Base-by-base conservation (phyloP, 306 rosid species). In the Abrus precatorius region DNA sequence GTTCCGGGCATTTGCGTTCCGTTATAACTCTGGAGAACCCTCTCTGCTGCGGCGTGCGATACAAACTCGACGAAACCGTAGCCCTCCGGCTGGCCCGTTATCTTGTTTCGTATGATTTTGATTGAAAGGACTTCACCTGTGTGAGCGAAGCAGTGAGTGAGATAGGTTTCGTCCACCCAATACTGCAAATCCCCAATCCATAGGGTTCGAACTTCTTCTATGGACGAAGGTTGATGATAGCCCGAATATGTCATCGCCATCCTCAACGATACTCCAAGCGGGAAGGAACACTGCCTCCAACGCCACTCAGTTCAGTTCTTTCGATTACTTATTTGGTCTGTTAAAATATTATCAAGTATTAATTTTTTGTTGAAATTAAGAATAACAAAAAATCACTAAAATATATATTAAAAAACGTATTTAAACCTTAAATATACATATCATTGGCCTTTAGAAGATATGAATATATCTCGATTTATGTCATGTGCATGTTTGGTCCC, bases 161-260 rank as follows among this genome's bases (percentile, higher is more conserved):
- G 97, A 79, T 94, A 94, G 60, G 75, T 76, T 62, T 94, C 97
- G 83, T 94, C 97, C 74, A 90, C 91, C 98, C 97, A 94, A 53
- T 90, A 94, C 87, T 94, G 97, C 67, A 94, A 86, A 86, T 94
- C 95, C 27, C 98, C 97, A 63, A 94, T 92, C 97, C 97, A 94
- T 0, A 94, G 97, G 32, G 97, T 94, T 85, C 93, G 83, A 6
- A 94, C 95, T 88, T 94, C 97, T 55, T 82, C 82, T 1, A 82
- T 75, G 1, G 82, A 9, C 0, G 89, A n/a, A 3, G 86, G 76
- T 68, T 85, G 86, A 20, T 82, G 86, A 47, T 85, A 79, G 0
- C 61, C 64, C 20, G 79, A 14, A 50, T 52, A 29, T 32, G 12
- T 66, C 30, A 57, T 69, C 36, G 85, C 50, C 86, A 70, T 74